Base-by-base conservation (phyloP, 192 early-diverging fungal species). In the Coemansia sp. region DNA sequence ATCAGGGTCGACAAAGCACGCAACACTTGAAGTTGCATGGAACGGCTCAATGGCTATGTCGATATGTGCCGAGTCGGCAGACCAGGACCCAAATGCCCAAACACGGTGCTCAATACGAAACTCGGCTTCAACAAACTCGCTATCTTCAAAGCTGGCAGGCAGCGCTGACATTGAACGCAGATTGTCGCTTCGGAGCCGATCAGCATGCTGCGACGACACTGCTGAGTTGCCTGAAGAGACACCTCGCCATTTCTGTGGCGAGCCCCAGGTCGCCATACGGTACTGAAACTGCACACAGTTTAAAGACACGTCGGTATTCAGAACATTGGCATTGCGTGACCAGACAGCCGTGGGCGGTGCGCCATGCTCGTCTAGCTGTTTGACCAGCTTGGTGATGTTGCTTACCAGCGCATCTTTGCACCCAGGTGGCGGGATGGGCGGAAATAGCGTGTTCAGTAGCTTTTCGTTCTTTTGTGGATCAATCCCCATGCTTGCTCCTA, bases 1-100 rank as follows among this genome's bases (percentile, higher is more conserved):
- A 18, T 77, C 68, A 0, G 74, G 74, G 21, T 77, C 74, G 14
- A 77, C 74, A 40, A 71, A 77, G 12, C 74, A 77, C 18, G 74
- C 74, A 10, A 71, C 47, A 0, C 51, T 42, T 2, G 60, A 56
- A 0, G 58, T 50, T 12, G 47, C 44, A 48, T 43, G 47, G 38
- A 70, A 67, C 38, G 74, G 74, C 57, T 51, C 60, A 11, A 66
- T 53, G 0, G 23, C 15, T 2, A 77, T 18, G 3, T 40, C 43
- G 9, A 77, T 45, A 14, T 39, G n/a, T 0, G 66, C 66, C 5
- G 53, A 20, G 20, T 31, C 21, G 42, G 50, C 56, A 8, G 62
- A 34, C 11, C 40, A 38, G 1, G 40, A 30, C 0, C 63, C 63
- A 10, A 51, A 40, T 10, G 64, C 68, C 74, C 74, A 77, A 14